These are phyloP conservation scores for Ogataea nonfermentans DNA, from an alignment of 805 yeast genomes.

Conservation along the genomic window DNA sequence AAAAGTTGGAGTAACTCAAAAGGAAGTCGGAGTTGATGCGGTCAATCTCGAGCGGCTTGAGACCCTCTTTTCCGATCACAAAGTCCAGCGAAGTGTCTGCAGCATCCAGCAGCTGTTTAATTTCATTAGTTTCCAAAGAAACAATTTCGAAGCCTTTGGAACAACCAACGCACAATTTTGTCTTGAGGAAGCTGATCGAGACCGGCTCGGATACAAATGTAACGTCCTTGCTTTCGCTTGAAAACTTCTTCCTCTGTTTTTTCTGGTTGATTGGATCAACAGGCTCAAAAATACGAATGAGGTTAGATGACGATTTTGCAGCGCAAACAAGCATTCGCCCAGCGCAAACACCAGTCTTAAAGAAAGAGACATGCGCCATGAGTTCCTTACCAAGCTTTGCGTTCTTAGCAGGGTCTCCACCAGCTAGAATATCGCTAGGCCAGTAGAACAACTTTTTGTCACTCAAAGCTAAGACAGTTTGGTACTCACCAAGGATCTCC, in stretches of 20 bases:
- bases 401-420: conserved; percentile 47
- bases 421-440: conserved; percentile 64
- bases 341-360: conserved; percentile 89
- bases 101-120: conserved; percentile 91
- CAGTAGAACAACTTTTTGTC: conserved; percentile 81
- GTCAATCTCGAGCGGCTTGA: conserved; percentile 89
- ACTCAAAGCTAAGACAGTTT: conserved; percentile 72
- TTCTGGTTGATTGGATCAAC: conserved; percentile 64
- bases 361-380: conserved; percentile 83
- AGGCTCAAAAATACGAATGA: conserved; percentile 85
- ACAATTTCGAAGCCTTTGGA: conserved; percentile 95
- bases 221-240: conserved; percentile 70
- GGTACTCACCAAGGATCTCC: conserved; percentile 89
- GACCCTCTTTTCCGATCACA: conserved; percentile 76
- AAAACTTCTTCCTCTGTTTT: conserved; percentile 67
- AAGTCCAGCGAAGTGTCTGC: conserved; percentile 97
- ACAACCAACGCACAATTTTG: conserved; percentile 91
- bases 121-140: conserved; percentile 75
- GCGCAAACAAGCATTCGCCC: conserved; percentile 89
- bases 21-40: conserved; percentile 86
- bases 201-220: conserved; percentile 86
- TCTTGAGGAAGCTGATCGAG: conserved; percentile 83
- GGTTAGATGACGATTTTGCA: conserved; percentile 76
- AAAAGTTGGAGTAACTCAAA: conserved; percentile 86
- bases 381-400: conserved; percentile 72